Conservation (phyloP, 2,329 filamentous ascomycete genomes). For the Clathrospora elynae region DNA sequence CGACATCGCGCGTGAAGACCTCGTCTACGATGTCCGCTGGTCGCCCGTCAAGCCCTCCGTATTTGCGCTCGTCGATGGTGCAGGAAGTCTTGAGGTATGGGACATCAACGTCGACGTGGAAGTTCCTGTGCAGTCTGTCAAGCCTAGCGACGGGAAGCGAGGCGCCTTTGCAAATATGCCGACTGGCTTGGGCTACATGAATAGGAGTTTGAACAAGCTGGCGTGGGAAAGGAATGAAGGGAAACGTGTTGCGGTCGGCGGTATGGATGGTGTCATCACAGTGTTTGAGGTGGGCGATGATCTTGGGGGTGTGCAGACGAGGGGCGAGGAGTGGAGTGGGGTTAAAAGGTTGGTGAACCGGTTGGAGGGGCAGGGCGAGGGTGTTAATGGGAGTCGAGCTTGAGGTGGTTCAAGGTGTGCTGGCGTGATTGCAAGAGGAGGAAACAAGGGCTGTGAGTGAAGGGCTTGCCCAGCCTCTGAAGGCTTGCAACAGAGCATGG, state of each 20-base stretch:
- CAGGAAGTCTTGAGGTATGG: slow-evolving; percentile 91
- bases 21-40: slow-evolving; percentile 96
- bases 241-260: slow-evolving; percentile 83
- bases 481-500: no score
- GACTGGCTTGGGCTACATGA: slow-evolving; percentile 64
- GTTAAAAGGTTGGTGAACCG: slow-evolving; percentile 88
- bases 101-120: slow-evolving; percentile 92
- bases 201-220: slow-evolving; percentile 89
- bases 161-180: slow-evolving; percentile 46
- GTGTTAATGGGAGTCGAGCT: slow-evolving; percentile 30
- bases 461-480: no score
- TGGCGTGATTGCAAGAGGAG: slow-evolving; percentile 1
- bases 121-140: slow-evolving; percentile 82
- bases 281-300: slow-evolving; percentile 89
- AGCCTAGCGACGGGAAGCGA: slow-evolving; percentile 62
- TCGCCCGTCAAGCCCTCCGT: slow-evolving; percentile 92
- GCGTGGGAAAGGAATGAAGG: slow-evolving; percentile 93
- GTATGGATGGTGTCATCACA: slow-evolving; percentile 86
- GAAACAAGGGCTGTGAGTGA: neutral
- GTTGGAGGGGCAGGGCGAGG: slow-evolving; percentile 60
- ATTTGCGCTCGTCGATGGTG: slow-evolving; percentile 92
- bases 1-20: slow-evolving; percentile 90
- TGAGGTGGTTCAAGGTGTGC: no score
- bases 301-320: slow-evolving; percentile 82
- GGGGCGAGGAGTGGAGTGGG: slow-evolving; percentile 87